Percentiles rank a stretch among this genome's conserved stretches.
These are phyloP conservation scores for Monosporascus cannonballus DNA, from an alignment of 2,329 filamentous ascomycete species.

Conservation along the genomic window DNA sequence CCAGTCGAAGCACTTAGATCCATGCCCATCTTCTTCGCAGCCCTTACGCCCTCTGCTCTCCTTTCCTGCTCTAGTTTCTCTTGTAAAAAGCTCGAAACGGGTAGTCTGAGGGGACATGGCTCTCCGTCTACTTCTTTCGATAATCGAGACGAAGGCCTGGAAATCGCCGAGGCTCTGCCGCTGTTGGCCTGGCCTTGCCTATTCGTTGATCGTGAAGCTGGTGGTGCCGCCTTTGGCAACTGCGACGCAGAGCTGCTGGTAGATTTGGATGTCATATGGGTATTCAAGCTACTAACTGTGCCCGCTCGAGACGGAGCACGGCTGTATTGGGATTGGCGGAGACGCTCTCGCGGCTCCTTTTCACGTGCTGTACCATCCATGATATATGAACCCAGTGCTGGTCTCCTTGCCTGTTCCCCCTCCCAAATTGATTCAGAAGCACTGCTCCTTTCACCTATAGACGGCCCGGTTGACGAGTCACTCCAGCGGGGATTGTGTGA, in stretches of 20 bases:
- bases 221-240: constrained; percentile 29
- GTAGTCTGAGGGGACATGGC: constrained; percentile 29
- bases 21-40: constrained; percentile 30
- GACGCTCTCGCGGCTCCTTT: constrained; percentile 19
- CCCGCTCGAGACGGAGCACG: constrained; percentile 41
- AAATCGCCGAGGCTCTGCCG: constrained; percentile 26
- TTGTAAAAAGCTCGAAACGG: constrained; percentile 47
- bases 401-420: not conserved
- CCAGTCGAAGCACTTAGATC: constrained; percentile 30
- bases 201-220: constrained; percentile 30
- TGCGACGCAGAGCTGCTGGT: constrained; percentile 37
- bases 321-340: constrained; percentile 21
- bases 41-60: constrained; percentile 40
- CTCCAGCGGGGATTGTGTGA: not conserved
- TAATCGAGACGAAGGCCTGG: constrained; percentile 33
- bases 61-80: constrained; percentile 49
- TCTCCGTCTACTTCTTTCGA: constrained; percentile 38
- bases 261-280: constrained; percentile 35
- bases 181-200: constrained; percentile 35
- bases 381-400: not conserved
- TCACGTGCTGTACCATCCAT: constrained; percentile 19
- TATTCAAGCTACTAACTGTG: constrained; percentile 31
- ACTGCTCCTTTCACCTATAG: not conserved
- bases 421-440: not conserved
- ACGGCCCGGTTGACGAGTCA: not conserved